Base-by-base conservation (phyloP, 805 yeast species). In the Wickerhamiella occidentalis region DNA sequence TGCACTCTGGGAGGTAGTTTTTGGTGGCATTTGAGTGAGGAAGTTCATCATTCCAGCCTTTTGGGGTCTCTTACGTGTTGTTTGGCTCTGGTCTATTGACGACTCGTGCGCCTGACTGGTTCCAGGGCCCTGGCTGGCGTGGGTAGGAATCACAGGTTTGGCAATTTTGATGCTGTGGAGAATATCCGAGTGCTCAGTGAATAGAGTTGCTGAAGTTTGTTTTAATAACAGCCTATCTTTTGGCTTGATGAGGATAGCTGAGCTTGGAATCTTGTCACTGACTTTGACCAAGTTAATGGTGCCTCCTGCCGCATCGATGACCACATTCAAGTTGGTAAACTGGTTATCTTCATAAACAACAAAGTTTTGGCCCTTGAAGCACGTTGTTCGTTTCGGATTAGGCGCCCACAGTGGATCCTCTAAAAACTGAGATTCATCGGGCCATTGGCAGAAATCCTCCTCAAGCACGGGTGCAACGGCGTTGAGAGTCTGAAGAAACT, bases 281-380 rank as follows among this genome's bases (percentile, higher is more conserved):
- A 21, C 12, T 6, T 38, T 17, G 21, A 38, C 42, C 13, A 38
- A 21, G 17, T 11, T 38, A 26, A 38, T 19, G 17, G 28, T 38
- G 17, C 64, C 69, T 2, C 60, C 61, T 0, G 63, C 64, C 6
- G 55, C 55, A 9, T 53, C 44, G 12, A 69, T 49, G 0, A 59
- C 57, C 0, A 58, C 56, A 3, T 51, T 40, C 18, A 68, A 45
- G 2, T 55, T 54, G 0, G 53, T 57, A 22, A 42, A 56, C 26
- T 60, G 65, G 1, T 41, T 46, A 15, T 41, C 13, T 36, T 60
- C 63, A 9, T 58, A 49, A 47, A 62, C 59, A 2, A 62, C 43
- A 40, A 70, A 63, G 0, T 49, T 29, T n/a, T 54, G 36, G 0
- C 58, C 57, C 1, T 52, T 44, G 33, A 68, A 54, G 6, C 68